Conservation (phyloP, 2,329 filamentous ascomycete species). For the Aspergillus spinulosporus region DNA sequence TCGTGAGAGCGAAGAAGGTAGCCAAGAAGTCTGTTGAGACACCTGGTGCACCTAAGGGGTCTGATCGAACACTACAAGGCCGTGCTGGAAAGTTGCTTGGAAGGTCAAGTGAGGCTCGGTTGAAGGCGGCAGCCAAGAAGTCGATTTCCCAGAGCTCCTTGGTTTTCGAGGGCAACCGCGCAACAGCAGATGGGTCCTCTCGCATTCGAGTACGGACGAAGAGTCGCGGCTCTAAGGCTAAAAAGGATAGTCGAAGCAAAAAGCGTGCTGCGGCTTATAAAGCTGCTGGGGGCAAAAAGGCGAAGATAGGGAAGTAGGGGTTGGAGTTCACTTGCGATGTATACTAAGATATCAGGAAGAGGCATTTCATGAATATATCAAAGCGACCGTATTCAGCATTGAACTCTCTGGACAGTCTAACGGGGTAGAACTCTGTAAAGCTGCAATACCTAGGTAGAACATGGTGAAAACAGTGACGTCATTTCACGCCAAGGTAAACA, state of each 20-base stretch:
- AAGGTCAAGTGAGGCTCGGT: slow-evolving; percentile 39
- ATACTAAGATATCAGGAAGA: not conserved
- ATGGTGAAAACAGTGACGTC: not conserved
- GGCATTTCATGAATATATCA: not conserved
- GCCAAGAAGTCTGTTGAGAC: slow-evolving; percentile 43
- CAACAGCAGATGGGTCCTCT: slow-evolving; percentile 34
- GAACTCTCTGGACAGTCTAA: no score
- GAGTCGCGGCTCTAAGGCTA: slow-evolving; percentile 42
- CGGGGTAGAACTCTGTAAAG: no score
- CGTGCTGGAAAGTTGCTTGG: slow-evolving; percentile 43
- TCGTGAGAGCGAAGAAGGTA: slow-evolving; percentile 78
- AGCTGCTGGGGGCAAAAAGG: slow-evolving; percentile 37
- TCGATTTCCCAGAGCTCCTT: slow-evolving; percentile 37
- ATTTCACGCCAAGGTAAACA: not conserved
- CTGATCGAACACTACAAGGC: slow-evolving; percentile 40
- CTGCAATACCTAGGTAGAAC: not conserved
- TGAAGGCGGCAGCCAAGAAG: slow-evolving; percentile 30
- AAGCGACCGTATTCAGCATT: not conserved
- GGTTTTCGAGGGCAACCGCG: slow-evolving; percentile 50
- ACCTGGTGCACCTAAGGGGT: slow-evolving; percentile 25
- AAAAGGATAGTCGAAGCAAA: slow-evolving; percentile 44
- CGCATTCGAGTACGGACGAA: slow-evolving; percentile 40
- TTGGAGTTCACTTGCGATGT: not conserved
- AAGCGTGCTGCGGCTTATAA: slow-evolving; percentile 46
- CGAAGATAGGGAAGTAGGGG: slow-evolving; percentile 17